A percentile compares a stretch with the other conserved stretches of the same genome.
phyloP scores from a whole-genome alignment of 768 basidiomycete genomes.

The Clavaria fumosa region DNA sequence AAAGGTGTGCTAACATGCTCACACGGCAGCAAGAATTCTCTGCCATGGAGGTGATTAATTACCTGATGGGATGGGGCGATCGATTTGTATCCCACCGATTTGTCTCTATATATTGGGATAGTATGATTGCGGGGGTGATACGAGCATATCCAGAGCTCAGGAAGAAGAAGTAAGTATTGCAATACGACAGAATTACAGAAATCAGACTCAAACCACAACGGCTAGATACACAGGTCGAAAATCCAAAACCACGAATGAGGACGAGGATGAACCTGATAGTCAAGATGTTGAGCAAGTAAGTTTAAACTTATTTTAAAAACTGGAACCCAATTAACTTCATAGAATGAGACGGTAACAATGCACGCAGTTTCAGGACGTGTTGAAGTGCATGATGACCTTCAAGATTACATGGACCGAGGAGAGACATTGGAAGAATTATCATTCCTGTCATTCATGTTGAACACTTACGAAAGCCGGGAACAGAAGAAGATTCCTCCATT shows the following conservation, averaged over 20 bases:
- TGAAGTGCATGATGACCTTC: not conserved
- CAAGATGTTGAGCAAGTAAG: not conserved
- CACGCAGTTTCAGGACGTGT: not conserved
- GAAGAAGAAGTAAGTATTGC: not conserved
- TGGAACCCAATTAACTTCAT: not conserved
- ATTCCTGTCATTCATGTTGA: slow-evolving; percentile 1
- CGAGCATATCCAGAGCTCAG: not conserved
- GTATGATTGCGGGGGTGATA: not conserved
- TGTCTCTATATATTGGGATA: slow-evolving; percentile 16
- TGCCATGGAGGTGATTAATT: slow-evolving; percentile 17
- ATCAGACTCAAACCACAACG: not conserved
- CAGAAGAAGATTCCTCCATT: no score
- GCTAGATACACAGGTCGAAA: not conserved
- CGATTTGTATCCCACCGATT: slow-evolving; percentile 18
- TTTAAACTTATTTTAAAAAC: not conserved
- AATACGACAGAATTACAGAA: not conserved
- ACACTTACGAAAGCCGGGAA: slow-evolving; percentile 6
- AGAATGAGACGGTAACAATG: not conserved
- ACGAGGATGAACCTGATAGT: not conserved
- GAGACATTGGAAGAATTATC: not conserved
- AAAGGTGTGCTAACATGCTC: slow-evolving; percentile 13
- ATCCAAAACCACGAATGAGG: not conserved
- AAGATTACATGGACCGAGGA: slow-evolving; percentile 1
- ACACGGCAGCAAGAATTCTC: slow-evolving; percentile 18
- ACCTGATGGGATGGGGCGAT: slow-evolving; percentile 25